Evolutionary conservation across 495 filamentous ascomycete genomes (phyloP).

Genomic region (Penicillium canariense): DNA sequence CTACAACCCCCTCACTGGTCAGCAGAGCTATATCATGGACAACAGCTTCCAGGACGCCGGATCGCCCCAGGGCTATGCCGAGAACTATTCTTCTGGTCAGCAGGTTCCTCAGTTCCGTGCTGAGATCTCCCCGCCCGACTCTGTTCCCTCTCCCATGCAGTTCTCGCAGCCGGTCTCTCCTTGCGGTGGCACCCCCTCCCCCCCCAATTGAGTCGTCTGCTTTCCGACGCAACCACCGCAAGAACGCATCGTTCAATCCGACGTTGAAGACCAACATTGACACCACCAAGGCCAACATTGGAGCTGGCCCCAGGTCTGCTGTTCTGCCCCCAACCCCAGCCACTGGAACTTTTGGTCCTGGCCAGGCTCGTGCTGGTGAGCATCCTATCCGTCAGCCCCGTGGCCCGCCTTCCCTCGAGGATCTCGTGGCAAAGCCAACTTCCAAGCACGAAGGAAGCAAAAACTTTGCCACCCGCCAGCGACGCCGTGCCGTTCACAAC

Average conservation of each 20-base stretch:
- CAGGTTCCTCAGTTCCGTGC: conserved; percentile 64
- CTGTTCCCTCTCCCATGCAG: conserved; percentile 48
- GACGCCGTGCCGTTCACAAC: conserved; percentile 86
- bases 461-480: conserved; percentile 94
- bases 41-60: conserved; percentile 42
- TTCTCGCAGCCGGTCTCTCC: conserved; percentile 53
- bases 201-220: conserved; percentile 69
- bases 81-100: conserved; percentile 40
- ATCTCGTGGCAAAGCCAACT: conserved; percentile 86
- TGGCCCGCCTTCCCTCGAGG: conserved; percentile 87
- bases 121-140: conserved; percentile 75
- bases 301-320: conserved; percentile 70
- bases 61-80: conserved; percentile 29
- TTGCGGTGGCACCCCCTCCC: conserved; percentile 63
- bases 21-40: conserved; percentile 71
- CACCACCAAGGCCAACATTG: conserved; percentile 54
- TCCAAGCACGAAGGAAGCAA: conserved; percentile 95
- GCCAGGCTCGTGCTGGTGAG: conserved; percentile 88
- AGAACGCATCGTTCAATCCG: conserved; percentile 75
- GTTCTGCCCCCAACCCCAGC: conserved; percentile 77
- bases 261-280: conserved; percentile 57
- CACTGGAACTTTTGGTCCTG: conserved; percentile 88
- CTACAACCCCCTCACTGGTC: conserved; percentile 78
- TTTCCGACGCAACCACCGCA: conserved; percentile 91
- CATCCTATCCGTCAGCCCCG: conserved; percentile 93